phyloP scores from a whole-genome alignment of 2,329 filamentous ascomycete species.

The Fusarium clavum region DNA sequence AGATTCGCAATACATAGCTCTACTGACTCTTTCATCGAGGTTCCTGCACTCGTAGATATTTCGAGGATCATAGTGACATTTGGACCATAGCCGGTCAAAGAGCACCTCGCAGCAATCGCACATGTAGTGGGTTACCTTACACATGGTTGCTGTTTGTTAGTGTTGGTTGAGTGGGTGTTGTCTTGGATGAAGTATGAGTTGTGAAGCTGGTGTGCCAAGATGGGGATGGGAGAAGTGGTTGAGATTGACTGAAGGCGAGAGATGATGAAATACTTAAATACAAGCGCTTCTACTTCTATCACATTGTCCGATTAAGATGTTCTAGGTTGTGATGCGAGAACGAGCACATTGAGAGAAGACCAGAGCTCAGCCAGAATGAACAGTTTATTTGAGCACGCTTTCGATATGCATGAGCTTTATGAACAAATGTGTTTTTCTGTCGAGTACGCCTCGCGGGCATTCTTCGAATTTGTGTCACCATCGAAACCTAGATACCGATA shows the following conservation, averaged over 20 bases:
- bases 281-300: neutral
- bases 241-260: neutral
- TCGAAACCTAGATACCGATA: no score
- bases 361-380: neutral
- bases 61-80: neutral
- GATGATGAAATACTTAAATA: accelerated
- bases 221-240: neutral
- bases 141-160: neutral
- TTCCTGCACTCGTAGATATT: neutral
- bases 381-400: neutral
- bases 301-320: neutral
- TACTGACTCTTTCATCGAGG: neutral
- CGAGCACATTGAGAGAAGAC: neutral
- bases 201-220: neutral
- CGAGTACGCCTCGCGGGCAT: no score
- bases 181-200: neutral
- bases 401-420: no score
- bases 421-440: no score
- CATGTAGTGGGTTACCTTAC: neutral
- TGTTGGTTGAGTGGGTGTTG: neutral
- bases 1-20: neutral
- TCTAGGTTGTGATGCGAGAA: neutral
- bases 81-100: neutral
- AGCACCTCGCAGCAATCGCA: neutral
- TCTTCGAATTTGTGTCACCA: no score